Evolutionary conservation across 352 stramenopile species (phyloP), one percentile per base, ranked within the genome.

Genomic region (Blastocystis sp.): DNA sequence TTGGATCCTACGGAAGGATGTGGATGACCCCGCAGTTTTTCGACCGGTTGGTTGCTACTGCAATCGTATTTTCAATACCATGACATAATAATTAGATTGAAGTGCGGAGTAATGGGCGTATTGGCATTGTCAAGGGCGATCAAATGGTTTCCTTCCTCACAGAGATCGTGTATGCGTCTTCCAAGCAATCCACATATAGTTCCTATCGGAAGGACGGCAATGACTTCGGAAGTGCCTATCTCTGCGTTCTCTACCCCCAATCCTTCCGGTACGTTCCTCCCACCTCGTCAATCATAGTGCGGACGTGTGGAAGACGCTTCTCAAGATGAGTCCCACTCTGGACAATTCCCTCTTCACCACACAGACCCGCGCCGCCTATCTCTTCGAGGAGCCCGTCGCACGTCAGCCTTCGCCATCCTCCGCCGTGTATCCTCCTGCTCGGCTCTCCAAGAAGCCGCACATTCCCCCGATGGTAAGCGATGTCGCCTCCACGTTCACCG

Each of bases 11-110:
- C 69, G 74, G 21, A 21, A 57, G 57, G 21, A 43, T 84, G 57
- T 84, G 74, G 74, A 59, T 84, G 38, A 68, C 74, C 3, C 74
- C 74, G 11, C 52, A 66, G 24, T 84, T 62, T 19, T 84, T 84
- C n/a, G 52, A 68, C n/a, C 59, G 21, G 7, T 69, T 84, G 34
- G 11, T n/a, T 14, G 45, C 48, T 24, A 28, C 45, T 45, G 42
- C 68, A 10, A 68, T 68, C 48, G 52, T n/a, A n/a, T n/a, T n/a
- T n/a, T n/a, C n/a, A n/a, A n/a, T n/a, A n/a, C n/a, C n/a, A n/a
- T n/a, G n/a, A n/a, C n/a, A n/a, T n/a, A 52, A n/a, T 11, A 43
- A n/a, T 9, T 54, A 74, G 64, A 52, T 74, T 21, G 64, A 74
- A 74, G 43, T 52, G 6, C 14, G 52, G 10, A 70, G 61, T n/a